phyloP scores from a whole-genome alignment of 2,329 filamentous ascomycete species.

The Fonsecaea pedrosoi region DNA sequence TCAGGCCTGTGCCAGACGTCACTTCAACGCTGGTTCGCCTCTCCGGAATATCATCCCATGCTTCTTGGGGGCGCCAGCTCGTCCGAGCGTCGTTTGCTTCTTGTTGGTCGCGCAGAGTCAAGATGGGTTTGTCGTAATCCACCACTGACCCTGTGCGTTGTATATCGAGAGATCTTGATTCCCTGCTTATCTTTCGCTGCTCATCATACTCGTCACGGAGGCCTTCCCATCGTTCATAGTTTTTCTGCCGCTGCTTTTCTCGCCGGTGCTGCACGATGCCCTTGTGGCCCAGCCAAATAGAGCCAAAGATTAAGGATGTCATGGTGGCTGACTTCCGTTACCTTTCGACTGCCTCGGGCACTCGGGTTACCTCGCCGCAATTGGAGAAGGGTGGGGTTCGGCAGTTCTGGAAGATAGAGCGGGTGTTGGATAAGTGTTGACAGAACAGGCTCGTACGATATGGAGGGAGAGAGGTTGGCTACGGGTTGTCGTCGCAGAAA shows the following conservation, averaged over 20 bases:
- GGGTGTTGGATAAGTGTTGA: background rate
- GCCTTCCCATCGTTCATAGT: constrained; percentile 40
- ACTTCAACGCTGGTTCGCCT: constrained; percentile 34
- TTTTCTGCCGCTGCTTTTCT: constrained; percentile 40
- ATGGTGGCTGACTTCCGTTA: constrained; percentile 23
- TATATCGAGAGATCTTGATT: constrained; percentile 37
- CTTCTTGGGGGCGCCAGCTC: constrained; percentile 39
- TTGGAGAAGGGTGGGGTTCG: constrained; percentile 22
- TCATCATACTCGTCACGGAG: constrained; percentile 40
- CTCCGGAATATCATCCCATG: constrained; percentile 27
- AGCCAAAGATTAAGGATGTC: constrained; percentile 40
- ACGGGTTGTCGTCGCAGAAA: constrained; percentile 2
- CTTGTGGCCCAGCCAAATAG: constrained; percentile 38
- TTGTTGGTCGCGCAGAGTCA: constrained; percentile 40
- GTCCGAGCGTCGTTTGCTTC: constrained; percentile 39
- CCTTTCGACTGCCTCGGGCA: constrained; percentile 1
- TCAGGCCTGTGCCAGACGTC: constrained; percentile 27
- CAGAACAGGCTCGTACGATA: background rate
- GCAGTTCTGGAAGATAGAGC: background rate
- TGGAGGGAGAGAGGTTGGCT: background rate
- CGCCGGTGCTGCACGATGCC: constrained; percentile 31
- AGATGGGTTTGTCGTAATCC: constrained; percentile 31
- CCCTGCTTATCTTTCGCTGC: constrained; percentile 34
- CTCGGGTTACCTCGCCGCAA: background rate
- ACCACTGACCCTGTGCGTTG: constrained; percentile 33